Percentiles rank a stretch among this genome's conserved stretches.
These are phyloP conservation scores for Pyronema domesticum DNA, from an alignment of 495 filamentous ascomycete genomes.

Conservation along the genomic window DNA sequence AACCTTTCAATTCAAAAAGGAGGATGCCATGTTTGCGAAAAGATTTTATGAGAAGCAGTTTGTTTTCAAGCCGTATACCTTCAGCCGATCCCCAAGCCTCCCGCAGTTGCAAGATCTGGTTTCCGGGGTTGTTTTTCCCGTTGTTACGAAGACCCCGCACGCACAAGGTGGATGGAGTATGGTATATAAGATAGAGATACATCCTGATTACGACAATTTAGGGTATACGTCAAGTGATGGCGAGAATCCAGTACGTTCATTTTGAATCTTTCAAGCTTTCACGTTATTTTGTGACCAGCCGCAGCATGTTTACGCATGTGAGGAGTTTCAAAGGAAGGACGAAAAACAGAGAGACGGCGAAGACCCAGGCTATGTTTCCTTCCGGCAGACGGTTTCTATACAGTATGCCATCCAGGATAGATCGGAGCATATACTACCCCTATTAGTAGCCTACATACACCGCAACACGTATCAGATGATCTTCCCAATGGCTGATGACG, in stretches of 20 bases:
- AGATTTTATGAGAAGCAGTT: background rate
- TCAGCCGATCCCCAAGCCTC: background rate
- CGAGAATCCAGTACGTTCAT: background rate
- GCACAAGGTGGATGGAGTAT: background rate
- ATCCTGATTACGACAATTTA: background rate
- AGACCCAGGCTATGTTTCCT: background rate
- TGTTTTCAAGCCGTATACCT: background rate
- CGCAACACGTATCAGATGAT: background rate
- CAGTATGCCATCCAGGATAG: background rate
- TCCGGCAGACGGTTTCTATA: background rate
- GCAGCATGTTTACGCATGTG: background rate
- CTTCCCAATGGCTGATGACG: background rate
- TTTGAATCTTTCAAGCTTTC: background rate
- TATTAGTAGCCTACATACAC: background rate
- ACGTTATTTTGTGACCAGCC: background rate
- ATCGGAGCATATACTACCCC: background rate
- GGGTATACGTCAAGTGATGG: background rate
- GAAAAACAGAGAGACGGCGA: background rate
- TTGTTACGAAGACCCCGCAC: background rate
- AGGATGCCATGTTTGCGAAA: background rate
- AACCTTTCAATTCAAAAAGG: background rate
- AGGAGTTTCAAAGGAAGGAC: background rate
- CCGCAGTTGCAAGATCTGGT: background rate
- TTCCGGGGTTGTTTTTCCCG: background rate
- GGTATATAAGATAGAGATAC: background rate